phyloP scores from a whole-genome alignment of 176 grass and related monocot species.

The Oryza australiensis region DNA sequence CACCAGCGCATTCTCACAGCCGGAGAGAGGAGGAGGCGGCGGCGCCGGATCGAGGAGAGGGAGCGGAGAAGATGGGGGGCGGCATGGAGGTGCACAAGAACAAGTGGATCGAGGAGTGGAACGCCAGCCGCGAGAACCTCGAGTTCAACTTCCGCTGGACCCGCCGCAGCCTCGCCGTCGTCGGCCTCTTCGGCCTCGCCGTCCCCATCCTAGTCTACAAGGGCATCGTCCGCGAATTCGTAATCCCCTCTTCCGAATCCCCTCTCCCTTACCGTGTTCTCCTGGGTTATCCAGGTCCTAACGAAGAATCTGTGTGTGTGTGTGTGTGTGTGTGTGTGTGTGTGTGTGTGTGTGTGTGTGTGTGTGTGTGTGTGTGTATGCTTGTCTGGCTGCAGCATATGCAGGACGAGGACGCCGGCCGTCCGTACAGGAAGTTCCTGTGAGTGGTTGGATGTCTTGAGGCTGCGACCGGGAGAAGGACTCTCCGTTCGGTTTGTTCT shows the following conservation, averaged over 20 bases:
- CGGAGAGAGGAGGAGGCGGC: conserved; percentile 4
- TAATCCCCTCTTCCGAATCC: conserved; percentile 18
- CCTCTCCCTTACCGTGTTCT: not conserved
- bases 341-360: not conserved
- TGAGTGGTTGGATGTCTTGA: conserved; percentile 30
- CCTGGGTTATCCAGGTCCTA: conserved; percentile 22
- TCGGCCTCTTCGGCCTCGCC: conserved; percentile 76
- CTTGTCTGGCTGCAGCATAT: conserved; percentile 71
- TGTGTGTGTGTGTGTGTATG: not conserved
- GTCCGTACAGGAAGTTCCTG: conserved; percentile 87
- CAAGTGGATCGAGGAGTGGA: conserved; percentile 78
- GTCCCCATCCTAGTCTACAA: conserved; percentile 81
- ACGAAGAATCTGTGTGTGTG: conserved; percentile 21
- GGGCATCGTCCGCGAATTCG: conserved; percentile 82
- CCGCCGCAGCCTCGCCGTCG: conserved; percentile 68
- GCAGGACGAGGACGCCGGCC: conserved; percentile 89
- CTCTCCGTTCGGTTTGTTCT: conserved; percentile 40
- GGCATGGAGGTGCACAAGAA: conserved; percentile 91
- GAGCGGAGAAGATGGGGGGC: conserved; percentile 56
- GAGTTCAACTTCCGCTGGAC: conserved; percentile 76
- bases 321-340: not conserved
- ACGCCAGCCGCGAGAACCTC: conserved; percentile 66
- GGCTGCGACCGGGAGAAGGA: conserved; percentile 20
- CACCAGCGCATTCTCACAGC: conserved; percentile 14
- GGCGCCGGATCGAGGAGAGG: not conserved